Base-by-base conservation (phyloP, 2,329 filamentous ascomycete genomes). In the Boeremia exigua region DNA sequence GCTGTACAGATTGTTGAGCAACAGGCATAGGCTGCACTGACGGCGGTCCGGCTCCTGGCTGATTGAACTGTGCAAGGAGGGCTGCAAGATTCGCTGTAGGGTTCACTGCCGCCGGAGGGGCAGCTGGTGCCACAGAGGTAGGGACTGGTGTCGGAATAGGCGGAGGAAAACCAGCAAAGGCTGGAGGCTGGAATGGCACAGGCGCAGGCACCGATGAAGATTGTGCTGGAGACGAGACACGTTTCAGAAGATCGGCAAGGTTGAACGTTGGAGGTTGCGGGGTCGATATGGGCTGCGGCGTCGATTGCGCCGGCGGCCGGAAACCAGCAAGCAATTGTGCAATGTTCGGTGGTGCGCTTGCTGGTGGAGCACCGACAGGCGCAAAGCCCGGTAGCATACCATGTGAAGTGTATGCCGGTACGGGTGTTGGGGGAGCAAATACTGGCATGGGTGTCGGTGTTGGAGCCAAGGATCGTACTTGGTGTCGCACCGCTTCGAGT, bases 401-500 rank as follows among this genome's bases (percentile, higher is more conserved):
- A 34, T 65, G 68, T 27, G 63, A 75, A 52, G 66, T 67, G 30
- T 62, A 68, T 17, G 63, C 68, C 57, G 71, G 67, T 12, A 71
- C 64, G 2, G 65, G 60, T 6, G 74, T 61, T 17, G 76, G 50
- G 11, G 62, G 55, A 34, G 60, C 50, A 66, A 76, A 76, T 69
- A 70, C 67, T 17, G 77, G 73, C 34, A 65, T 61, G n/a, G 68
- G 65, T 36, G 81, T 81, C 75, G 86, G 80, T 71, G 85, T 84
- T 78, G 81, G 86, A 32, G 79, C 85, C 75, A 96, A 84, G 76
- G 88, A 86, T 75, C 89, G 87, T 76, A 97, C 88, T 84, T 95
- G 91, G 74, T 89, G 88, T 77, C 89, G 91, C 77, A 96, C 90
- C 75, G 90, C 86, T 77, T 90, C 87, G 73, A 96, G 84, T 79